Evolutionary conservation across 148 eudicot genomes (phyloP).

Genomic region (Cornus kousa): DNA sequence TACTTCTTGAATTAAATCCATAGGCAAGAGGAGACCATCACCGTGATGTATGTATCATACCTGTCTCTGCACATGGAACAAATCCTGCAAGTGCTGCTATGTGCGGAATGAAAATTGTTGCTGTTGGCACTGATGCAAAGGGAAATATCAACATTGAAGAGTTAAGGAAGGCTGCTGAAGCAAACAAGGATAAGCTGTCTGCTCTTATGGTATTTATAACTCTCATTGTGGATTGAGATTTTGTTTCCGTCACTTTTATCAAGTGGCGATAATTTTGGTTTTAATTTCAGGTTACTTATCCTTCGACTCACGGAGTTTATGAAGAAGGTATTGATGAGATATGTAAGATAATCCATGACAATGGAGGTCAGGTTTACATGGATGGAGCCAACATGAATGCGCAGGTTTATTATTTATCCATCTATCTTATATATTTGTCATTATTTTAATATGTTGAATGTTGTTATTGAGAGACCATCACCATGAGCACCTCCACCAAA

Average conservation of each 20-base stretch:
- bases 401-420: constrained; percentile 51
- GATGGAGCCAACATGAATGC: constrained; percentile 99
- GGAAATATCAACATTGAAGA: constrained; percentile 94
- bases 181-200: constrained; percentile 75
- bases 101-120: constrained; percentile 98
- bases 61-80: constrained; percentile 97
- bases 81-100: constrained; percentile 99
- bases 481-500: no score
- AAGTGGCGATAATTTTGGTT: not conserved
- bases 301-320: constrained; percentile 98
- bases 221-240: not conserved
- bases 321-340: constrained; percentile 99
- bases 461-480: not conserved
- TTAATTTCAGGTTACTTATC: constrained; percentile 80
- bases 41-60: constrained; percentile 95
- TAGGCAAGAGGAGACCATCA: constrained; percentile 97
- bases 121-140: constrained; percentile 94
- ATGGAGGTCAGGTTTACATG: constrained; percentile 99
- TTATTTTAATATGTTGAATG: not conserved
- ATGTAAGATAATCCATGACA: constrained; percentile 93
- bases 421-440: not conserved
- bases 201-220: constrained; percentile 75
- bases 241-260: not conserved
- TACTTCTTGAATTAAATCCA: constrained; percentile 13
- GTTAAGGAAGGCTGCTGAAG: constrained; percentile 86